Evolutionary conservation across 2,329 filamentous ascomycete species (phyloP).

Genomic region (Arthrobotrys sinensis): DNA sequence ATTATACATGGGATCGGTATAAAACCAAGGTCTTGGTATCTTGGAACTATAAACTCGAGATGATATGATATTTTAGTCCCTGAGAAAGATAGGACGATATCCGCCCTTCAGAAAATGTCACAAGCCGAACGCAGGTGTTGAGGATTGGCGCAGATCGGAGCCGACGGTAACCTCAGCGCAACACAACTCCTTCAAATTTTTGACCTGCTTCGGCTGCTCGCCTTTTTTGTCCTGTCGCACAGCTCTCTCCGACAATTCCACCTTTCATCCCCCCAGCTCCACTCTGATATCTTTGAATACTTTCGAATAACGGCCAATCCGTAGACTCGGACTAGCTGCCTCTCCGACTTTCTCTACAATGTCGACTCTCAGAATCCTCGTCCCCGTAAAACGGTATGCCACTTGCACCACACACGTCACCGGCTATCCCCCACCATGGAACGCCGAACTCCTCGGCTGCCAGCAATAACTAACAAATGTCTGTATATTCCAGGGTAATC

Average conservation of each 20-base stretch:
- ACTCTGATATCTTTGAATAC: no score
- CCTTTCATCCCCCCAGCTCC: constrained; percentile 10
- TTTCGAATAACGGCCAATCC: neutral
- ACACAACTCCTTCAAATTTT: constrained; percentile 45
- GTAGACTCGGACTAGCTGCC: neutral
- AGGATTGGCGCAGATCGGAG: constrained; percentile 36
- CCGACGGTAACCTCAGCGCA: constrained; percentile 54
- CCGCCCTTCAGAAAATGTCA: no score
- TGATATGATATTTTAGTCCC: no score
- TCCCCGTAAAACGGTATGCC: constrained; percentile 71
- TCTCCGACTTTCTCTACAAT: constrained; percentile 15
- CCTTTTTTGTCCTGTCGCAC: constrained; percentile 1
- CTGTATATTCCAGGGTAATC: constrained; percentile 68
- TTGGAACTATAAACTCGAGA: neutral
- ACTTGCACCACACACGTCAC: no score
- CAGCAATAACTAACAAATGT: constrained; percentile 13
- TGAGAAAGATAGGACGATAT: neutral
- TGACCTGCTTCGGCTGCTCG: constrained; percentile 24
- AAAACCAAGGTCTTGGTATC: no score
- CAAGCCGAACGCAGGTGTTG: constrained; percentile 37
- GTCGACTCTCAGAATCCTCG: constrained; percentile 71
- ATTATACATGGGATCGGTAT: no score
- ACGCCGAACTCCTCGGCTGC: constrained; percentile 33
- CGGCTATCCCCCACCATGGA: neutral
- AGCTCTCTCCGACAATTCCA: neutral